Conservation (phyloP, 148 eudicot species). For the Bassia scoparia region DNA sequence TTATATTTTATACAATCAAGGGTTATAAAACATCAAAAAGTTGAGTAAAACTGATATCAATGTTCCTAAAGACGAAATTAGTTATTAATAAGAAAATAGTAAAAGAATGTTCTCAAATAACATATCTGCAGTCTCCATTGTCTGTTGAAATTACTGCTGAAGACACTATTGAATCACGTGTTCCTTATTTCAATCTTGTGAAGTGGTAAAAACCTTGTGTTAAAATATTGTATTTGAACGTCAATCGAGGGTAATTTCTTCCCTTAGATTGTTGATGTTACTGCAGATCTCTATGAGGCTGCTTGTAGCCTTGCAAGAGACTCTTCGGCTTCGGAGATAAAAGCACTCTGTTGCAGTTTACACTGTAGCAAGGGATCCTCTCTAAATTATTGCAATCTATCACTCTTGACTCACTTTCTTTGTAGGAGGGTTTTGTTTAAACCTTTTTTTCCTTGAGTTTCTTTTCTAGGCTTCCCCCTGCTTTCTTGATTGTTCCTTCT, state of each 20-base stretch:
- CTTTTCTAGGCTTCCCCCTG: too few species aligned
- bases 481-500: not conserved
- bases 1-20: too few species aligned
- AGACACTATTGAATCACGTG: not conserved
- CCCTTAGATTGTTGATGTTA: not conserved
- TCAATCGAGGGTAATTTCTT: not conserved
- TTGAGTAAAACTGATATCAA: too few species aligned
- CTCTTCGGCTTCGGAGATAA: not conserved
- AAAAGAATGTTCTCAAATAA: too few species aligned
- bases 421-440: too few species aligned
- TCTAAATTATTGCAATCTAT: not conserved
- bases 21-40: too few species aligned
- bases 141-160: not conserved
- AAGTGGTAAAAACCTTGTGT: too few species aligned
- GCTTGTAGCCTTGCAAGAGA: not conserved
- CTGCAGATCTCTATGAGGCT: not conserved
- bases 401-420: not conserved
- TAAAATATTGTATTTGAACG: not conserved
- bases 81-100: too few species aligned
- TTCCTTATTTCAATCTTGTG: not conserved
- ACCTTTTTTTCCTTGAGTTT: too few species aligned
- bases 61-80: too few species aligned
- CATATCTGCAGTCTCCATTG: too few species aligned
- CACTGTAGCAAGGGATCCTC: not conserved
- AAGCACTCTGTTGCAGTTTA: not conserved